Evolutionary conservation across 2,329 filamentous ascomycete genomes (phyloP).

Genomic region (Hypoxylon sp.): DNA sequence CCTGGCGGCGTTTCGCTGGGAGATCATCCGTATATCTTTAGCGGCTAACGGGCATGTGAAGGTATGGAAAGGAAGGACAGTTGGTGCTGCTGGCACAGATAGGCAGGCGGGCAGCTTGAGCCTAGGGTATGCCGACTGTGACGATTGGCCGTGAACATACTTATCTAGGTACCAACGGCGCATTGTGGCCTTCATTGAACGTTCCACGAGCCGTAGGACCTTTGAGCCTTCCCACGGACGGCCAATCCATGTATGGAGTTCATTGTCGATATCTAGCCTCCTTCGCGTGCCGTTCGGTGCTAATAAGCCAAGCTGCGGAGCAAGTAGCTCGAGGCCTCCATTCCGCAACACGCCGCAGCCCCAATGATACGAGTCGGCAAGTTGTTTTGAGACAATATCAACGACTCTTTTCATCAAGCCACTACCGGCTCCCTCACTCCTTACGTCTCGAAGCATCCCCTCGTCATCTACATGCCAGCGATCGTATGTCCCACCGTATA

Average conservation of each 20-base stretch:
- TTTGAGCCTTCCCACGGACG: constrained; percentile 90
- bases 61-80: constrained; percentile 96
- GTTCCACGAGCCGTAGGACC: constrained; percentile 85
- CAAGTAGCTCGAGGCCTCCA: constrained; percentile 65
- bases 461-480: constrained; percentile 93
- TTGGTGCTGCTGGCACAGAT: constrained; percentile 88
- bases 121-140: constrained; percentile 74
- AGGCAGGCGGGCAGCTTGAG: constrained; percentile 81
- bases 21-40: constrained; percentile 92
- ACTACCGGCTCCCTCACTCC: constrained; percentile 70
- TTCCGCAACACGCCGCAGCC: constrained; percentile 78
- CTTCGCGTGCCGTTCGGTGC: constrained; percentile 55
- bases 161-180: constrained; percentile 92
- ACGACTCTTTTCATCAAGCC: constrained; percentile 94
- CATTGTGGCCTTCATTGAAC: constrained; percentile 80
- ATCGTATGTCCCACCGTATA: constrained; percentile 81
- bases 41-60: constrained; percentile 95
- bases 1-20: constrained; percentile 91
- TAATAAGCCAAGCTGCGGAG: constrained; percentile 62
- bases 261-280: constrained; percentile 57
- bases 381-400: constrained; percentile 89
- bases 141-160: constrained; percentile 73
- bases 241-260: constrained; percentile 74
- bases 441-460: constrained; percentile 85
- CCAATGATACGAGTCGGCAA: constrained; percentile 89